These are phyloP conservation scores for Cryptococcus sp. DNA, from an alignment of 1,284 basidiomycete genomes.

Conservation along the genomic window DNA sequence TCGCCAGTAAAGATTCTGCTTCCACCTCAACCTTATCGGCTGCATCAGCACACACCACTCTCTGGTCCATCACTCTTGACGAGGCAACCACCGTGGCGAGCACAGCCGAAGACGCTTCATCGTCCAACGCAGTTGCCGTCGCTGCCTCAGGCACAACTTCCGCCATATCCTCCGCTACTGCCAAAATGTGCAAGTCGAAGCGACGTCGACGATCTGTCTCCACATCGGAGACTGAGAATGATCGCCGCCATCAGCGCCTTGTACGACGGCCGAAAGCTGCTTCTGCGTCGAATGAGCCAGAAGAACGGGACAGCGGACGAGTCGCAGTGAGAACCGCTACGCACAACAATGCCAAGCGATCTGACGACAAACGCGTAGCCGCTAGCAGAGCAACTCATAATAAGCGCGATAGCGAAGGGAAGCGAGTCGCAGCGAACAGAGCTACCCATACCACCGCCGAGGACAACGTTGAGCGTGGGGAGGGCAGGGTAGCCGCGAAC, in stretches of 20 bases:
- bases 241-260: constrained; percentile 6
- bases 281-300: not conserved
- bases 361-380: constrained; percentile 7
- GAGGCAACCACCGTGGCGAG: not conserved
- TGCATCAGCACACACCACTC: constrained; percentile 3
- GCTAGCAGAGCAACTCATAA: constrained; percentile 17
- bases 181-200: constrained; percentile 15
- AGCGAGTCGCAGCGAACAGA: not conserved
- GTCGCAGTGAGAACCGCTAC: constrained; percentile 19
- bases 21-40: constrained; percentile 1
- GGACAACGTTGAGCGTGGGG: not conserved
- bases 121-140: not conserved
- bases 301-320: constrained; percentile 3
- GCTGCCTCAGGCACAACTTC: constrained; percentile 1
- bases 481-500: not conserved
- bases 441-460: not conserved
- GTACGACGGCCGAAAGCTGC: constrained; percentile 11
- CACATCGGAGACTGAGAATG: not conserved
- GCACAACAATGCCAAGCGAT: constrained; percentile 5
- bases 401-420: not conserved
- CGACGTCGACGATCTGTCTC: not conserved
- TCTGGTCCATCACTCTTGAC: not conserved
- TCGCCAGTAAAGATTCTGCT: not conserved
- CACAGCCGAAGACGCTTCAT: not conserved
- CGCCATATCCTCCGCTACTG: not conserved